Evolutionary conservation across 2,329 filamentous ascomycete genomes (phyloP), one percentile per base, ranked within the genome.

Genomic region (Xylariaceae sp.): DNA sequence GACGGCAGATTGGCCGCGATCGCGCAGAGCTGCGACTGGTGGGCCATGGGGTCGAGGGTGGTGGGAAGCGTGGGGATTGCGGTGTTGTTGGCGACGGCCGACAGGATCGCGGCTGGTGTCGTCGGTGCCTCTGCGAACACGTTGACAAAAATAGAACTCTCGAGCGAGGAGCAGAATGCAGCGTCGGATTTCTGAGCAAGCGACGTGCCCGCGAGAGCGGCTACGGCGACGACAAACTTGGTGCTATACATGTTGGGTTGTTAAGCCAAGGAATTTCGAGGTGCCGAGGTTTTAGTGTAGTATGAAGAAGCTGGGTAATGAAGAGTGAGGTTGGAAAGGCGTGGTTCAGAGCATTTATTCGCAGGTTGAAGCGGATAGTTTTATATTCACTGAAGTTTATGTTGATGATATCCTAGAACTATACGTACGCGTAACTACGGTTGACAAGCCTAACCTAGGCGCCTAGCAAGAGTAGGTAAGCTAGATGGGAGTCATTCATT

Each of bases 241-340:
- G 32, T 49, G 44, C 18, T 43, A 39, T 44, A 18, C 50, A 53
- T 53, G 15, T 43, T 53, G 44, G n/a, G 15, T 18, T 43, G 24
- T 21, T 21, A 18, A 10, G 18, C 37, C 24, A 18, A 44, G 37
- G 43, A 42, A 11, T 26, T 32, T 13, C 6, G 26, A 39, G 37
- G 18, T 24, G 18, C 6, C 20, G 1, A 44, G 33, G 39, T 33
- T 44, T 23, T 53, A 15, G 43, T 42, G 16, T 24, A 37, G 24
- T 11, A 42, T 6, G n/a, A 6, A 26, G 13, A 9, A 32, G 30
- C n/a, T n/a, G n/a, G 23, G n/a, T 42, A 21, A 35, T 23, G n/a
- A n/a, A 6, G 26, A 46, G 20, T 29, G 48, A 51, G 13, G 24
- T 23, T 16, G 15, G 10, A 36, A 11, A 39, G 30, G 13, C n/a